Base-by-base conservation (phyloP, 805 yeast genomes). In the Yarrowia sp. region DNA sequence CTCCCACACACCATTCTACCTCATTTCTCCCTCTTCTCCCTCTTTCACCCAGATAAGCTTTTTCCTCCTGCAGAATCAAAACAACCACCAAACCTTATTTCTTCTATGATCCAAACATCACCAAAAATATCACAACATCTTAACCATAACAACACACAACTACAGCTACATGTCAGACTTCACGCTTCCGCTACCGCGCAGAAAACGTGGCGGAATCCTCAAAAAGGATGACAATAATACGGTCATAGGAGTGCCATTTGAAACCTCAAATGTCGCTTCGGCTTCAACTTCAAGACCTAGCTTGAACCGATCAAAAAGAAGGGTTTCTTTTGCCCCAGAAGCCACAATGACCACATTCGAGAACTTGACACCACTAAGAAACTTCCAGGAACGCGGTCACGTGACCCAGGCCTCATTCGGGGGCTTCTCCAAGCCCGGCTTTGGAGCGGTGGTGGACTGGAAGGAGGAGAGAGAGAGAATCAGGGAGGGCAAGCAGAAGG, bases 171-270 rank as follows among this genome's bases (percentile, higher is more conserved):
- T 58, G 64, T 58, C 64, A 24, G 64, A 58, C 64, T 58, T 58
- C 19, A 58, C 64, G 8, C 50, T 58, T 4, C 64, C 64, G 14
- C 40, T 20, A 17, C 30, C 64, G 20, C 50, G 50, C 6, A n/a
- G 44, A 14, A 58, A 43, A 34, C 39, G 50, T 8, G 64, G 64
- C 10, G 66, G 66, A 39, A 61, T 61, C 24, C 66, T 61, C 55
- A 61, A 61, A 24, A 61, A 61, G 34, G 66, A 61, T 20, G 66
- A 61, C 46, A 61, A 61, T 55, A 61, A 61, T 38, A 61, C 66
- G 6, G 66, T 61, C 24, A 61, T 61, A 36, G 66, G 66, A 9
- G 66, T 61, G 2, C 42, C 46, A 15, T 43, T 43, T 34, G 64
- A 43, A 34, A 39, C 38, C 3, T 24, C 30, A 24, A 24, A 24